phyloP scores from a whole-genome alignment of 1,284 basidiomycete genomes.

The Rhodofomes roseus region DNA sequence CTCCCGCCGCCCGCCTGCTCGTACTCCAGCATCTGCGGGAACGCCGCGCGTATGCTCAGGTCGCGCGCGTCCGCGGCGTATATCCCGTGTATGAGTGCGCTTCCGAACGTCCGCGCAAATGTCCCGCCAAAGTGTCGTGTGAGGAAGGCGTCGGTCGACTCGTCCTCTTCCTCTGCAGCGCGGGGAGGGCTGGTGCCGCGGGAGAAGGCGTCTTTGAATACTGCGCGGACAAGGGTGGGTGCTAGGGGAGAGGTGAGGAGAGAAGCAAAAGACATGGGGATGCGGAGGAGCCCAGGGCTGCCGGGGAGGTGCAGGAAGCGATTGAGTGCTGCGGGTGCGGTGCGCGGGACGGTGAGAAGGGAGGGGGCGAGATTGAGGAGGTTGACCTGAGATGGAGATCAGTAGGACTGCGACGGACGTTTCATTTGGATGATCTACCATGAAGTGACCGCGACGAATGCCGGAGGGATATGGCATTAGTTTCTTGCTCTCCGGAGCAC shows the following conservation, averaged over 20 bases:
- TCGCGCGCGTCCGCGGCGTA: slow-evolving; percentile 83
- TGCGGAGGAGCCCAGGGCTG: slow-evolving; percentile 39
- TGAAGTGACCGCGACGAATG: no score
- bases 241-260: slow-evolving; percentile 46
- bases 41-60: slow-evolving; percentile 76
- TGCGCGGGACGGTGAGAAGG: slow-evolving; percentile 61
- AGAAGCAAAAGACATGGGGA: slow-evolving; percentile 43
- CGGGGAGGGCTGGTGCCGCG: slow-evolving; percentile 33
- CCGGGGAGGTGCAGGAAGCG: slow-evolving; percentile 70
- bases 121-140: slow-evolving; percentile 69
- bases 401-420: neutral
- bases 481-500: no score
- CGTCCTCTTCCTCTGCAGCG: slow-evolving; percentile 49
- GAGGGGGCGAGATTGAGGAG: slow-evolving; percentile 59
- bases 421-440: neutral
- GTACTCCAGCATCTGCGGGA: slow-evolving; percentile 70
- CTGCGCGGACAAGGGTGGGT: slow-evolving; percentile 47
- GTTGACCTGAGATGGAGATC: slow-evolving; percentile 52
- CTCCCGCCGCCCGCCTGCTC: slow-evolving; percentile 68
- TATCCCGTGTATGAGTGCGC: slow-evolving; percentile 89
- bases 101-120: slow-evolving; percentile 75
- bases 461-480: no score
- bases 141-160: slow-evolving; percentile 81
- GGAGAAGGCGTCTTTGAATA: slow-evolving; percentile 58
- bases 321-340: slow-evolving; percentile 67